Evolutionary conservation across 164 flowering plant genomes (phyloP).

Genomic region (Paratinospora sagittata): DNA sequence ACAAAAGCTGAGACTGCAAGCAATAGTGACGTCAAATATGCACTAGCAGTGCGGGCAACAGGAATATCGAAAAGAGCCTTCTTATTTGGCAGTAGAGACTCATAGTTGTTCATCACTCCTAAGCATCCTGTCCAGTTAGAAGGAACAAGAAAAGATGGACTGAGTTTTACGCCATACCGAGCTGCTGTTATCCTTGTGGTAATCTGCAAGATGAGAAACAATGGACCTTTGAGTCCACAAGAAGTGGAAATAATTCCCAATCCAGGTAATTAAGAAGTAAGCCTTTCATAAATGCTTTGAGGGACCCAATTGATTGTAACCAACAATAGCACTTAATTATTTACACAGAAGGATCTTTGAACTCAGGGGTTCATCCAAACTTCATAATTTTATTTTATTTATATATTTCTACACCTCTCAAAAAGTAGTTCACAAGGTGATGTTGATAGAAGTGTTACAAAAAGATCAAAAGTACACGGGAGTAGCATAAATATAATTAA

Average conservation of each 20-base stretch:
- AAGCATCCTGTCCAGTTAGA: constrained; percentile 98
- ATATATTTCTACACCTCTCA: neutral
- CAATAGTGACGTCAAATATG: constrained; percentile 75
- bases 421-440: neutral
- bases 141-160: constrained; percentile 94
- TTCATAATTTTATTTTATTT: neutral
- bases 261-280: no score
- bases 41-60: constrained; percentile 93
- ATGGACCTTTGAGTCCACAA: no score
- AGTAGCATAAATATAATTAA: no score
- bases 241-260: no score
- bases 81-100: constrained; percentile 82
- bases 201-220: constrained; percentile 41
- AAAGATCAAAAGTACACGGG: no score
- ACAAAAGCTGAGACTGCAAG: constrained; percentile 80
- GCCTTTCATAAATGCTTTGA: no score
- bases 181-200: constrained; percentile 86
- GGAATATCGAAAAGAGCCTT: constrained; percentile 94
- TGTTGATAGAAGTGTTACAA: neutral
- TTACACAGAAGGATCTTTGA: no score
- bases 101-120: constrained; percentile 93
- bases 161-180: constrained; percentile 78
- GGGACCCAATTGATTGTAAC: no score
- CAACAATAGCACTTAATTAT: no score
- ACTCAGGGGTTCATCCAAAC: no score